A percentile compares a stretch with the other conserved stretches of the same genome.
Evolutionary conservation across 192 early-diverging fungal species (phyloP).

Genomic region (Pilobolus umbonatus): DNA sequence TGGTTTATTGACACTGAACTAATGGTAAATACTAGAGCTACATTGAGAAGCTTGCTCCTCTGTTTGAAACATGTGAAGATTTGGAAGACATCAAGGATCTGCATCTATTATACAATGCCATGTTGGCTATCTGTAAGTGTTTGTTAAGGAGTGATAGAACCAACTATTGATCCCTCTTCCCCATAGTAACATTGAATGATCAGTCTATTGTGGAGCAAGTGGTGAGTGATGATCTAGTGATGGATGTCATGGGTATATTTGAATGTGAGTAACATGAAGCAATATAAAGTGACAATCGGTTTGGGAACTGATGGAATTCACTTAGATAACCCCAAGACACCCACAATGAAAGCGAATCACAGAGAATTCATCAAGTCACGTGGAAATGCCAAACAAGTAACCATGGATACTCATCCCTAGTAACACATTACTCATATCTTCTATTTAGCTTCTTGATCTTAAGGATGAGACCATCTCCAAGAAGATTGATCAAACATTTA

Average conservation of each 20-base stretch:
- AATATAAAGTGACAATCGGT: neutral
- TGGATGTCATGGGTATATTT: conserved; percentile 71
- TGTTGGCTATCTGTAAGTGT: conserved; percentile 66
- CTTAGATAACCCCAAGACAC: conserved; percentile 72
- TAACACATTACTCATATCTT: neutral
- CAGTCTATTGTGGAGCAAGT: conserved; percentile 67
- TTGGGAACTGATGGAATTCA: neutral
- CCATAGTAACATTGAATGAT: conserved; percentile 74
- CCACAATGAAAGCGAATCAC: conserved; percentile 65
- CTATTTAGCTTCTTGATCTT: conserved; percentile 66
- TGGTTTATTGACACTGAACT: too few species aligned
- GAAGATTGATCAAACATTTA: conserved; percentile 86
- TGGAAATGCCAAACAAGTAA: conserved; percentile 57
- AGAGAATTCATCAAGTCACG: conserved; percentile 62
- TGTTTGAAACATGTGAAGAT: conserved; percentile 79
- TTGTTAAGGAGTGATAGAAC: neutral
- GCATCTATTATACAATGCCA: conserved; percentile 68
- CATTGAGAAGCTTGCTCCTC: conserved; percentile 62
- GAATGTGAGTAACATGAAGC: conserved; percentile 59
- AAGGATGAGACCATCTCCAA: conserved; percentile 57
- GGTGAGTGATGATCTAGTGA: conserved; percentile 71
- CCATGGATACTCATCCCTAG: conserved; percentile 16
- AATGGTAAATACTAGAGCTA: conserved; percentile 50
- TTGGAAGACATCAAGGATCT: conserved; percentile 70
- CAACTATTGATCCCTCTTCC: neutral